Percentiles rank a stretch among this genome's conserved stretches.
These are phyloP conservation scores for Acaromyces ingoldii DNA, from an alignment of 1,284 basidiomycete species.

Conservation along the genomic window DNA sequence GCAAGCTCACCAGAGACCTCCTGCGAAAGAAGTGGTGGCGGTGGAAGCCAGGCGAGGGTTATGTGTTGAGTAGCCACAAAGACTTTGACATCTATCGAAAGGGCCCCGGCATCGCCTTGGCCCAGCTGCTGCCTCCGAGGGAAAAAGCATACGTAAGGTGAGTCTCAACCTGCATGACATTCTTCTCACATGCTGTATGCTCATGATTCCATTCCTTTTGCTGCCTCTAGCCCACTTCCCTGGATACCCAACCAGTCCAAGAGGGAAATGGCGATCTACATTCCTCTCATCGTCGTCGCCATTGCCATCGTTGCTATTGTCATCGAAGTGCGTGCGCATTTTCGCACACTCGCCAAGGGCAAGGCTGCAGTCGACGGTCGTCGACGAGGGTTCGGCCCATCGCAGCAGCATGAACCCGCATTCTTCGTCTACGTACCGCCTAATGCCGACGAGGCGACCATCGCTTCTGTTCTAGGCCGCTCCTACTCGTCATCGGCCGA, in stretches of 20 bases:
- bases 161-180: not conserved
- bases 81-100: constrained; percentile 1
- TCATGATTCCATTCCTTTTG: too few relatives aligned
- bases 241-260: constrained; percentile 7
- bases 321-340: not conserved
- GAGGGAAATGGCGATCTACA: constrained; percentile 1
- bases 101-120: constrained; percentile 8
- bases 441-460: not conserved
- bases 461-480: not conserved
- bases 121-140: constrained; percentile 2
- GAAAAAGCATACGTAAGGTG: not conserved
- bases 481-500: not conserved
- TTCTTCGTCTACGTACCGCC: not conserved
- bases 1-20: not conserved
- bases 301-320: not conserved
- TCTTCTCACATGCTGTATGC: not conserved
- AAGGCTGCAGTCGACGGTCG: not conserved
- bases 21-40: constrained; percentile 8
- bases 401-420: too few relatives aligned
- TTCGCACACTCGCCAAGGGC: not conserved
- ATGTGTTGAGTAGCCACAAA: constrained; percentile 4
- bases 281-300: not conserved
- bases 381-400: not conserved
- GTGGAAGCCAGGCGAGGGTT: constrained; percentile 7
- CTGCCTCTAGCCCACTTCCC: not conserved